Evolutionary conservation across 1,139 yeast genomes (phyloP).

Genomic region (Scheffersomyces cryptocercus): DNA sequence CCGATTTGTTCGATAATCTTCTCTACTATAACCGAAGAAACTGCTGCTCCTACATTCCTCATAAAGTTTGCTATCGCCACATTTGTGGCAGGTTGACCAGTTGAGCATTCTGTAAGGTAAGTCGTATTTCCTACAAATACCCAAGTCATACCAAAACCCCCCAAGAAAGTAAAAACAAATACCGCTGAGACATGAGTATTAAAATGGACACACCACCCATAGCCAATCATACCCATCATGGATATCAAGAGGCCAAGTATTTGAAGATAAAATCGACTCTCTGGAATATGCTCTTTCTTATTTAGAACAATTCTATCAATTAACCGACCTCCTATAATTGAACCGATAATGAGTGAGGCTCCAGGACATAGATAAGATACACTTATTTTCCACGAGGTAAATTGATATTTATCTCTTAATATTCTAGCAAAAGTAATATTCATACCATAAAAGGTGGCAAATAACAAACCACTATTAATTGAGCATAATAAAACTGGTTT

Average conservation of each 20-base stretch:
- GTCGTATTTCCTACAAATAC: conserved; percentile 60
- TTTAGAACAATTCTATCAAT: conserved; percentile 41
- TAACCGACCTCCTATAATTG: conserved; percentile 50
- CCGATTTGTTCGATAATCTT: conserved; percentile 46
- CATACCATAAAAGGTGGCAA: conserved; percentile 57
- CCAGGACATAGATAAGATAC: conserved; percentile 59
- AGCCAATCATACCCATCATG: conserved; percentile 50
- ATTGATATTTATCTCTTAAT: conserved; percentile 38
- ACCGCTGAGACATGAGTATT: conserved; percentile 45
- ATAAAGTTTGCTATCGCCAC: conserved; percentile 59
- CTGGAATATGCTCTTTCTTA: conserved; percentile 39
- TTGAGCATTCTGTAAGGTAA: conserved; percentile 53
- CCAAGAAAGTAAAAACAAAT: conserved; percentile 45
- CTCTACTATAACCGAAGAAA: conserved; percentile 50
- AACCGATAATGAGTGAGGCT: conserved; percentile 48
- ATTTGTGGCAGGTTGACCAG: conserved; percentile 54
- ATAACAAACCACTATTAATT: conserved; percentile 50
- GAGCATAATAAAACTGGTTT: conserved; percentile 52
- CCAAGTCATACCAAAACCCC: conserved; percentile 62
- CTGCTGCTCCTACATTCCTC: conserved; percentile 58
- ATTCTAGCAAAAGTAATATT: conserved; percentile 51
- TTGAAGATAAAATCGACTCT: conserved; percentile 48
- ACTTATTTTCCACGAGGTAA: conserved; percentile 38
- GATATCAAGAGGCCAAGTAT: conserved; percentile 46
- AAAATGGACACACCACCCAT: conserved; percentile 55